Base-by-base conservation (phyloP, 768 basidiomycete species). In the Xerocomellus amylosporus region DNA sequence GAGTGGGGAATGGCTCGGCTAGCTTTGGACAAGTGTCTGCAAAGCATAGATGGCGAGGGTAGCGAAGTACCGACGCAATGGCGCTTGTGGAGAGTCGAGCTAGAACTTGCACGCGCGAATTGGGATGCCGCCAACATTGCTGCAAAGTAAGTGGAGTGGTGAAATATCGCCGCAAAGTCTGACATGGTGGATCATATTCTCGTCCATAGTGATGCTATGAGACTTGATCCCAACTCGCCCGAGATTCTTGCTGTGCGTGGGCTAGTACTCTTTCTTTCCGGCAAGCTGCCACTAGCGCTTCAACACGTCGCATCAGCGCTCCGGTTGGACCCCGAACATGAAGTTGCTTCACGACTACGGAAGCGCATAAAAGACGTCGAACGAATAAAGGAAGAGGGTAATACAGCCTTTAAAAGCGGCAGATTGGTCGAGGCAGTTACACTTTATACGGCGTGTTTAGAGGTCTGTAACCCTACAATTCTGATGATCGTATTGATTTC, bases 311-410 rank as follows among this genome's bases (percentile, higher is more conserved):
- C 79, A 49, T 83, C 81, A 12, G 90, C 91, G 0, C 78, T 95
- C 8, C 80, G 87, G 22, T 73, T 86, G 31, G 93, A 94, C 67
- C 93, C 92, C 0, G 87, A 86, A 14, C 82, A 89, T 61, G 83
- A 83, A 54, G 75, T 74, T 7, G 90, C 91, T 0, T 81, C 84
- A 55, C 79, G 79, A 41, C 72, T 93, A 49, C 80, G 92, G 40
- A 88, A 85, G 67, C 82, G 89, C 7, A 79, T 90, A n/a, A 88
- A 87, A 60, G 88, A 89, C 33, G 83, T 95, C 17, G 92, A 95
- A 56, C 75, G 83, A 53, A 67, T 88, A 40, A 94, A 94, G 64
- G 92, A 93, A 58, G 91, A 91, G 58, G 93, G 93, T 0, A 94
- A 95, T 59, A 63, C 69, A 1, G 78, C 82, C 2, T 95, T 94